Base-by-base conservation (phyloP, 2,329 filamentous ascomycete species). In the Ophiostoma ips region DNA sequence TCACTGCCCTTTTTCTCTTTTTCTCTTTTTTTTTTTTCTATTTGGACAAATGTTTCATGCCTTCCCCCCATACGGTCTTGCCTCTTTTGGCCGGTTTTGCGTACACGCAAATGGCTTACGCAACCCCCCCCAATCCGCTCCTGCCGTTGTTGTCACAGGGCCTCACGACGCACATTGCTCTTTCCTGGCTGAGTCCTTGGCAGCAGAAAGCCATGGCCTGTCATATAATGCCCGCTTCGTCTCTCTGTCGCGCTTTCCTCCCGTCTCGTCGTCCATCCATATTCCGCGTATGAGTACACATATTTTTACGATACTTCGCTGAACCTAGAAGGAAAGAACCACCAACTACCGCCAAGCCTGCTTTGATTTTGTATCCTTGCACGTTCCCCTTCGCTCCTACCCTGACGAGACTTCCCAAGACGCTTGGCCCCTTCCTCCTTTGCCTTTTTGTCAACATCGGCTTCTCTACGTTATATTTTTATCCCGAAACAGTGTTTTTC, bases 331-430 rank as follows among this genome's bases (percentile, higher is more conserved):
- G 16, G 16, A 9, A 30, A 31, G 13, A 28, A 8, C 24, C 24
- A 28, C 24, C 24, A 30, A 4, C n/a, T 16, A 3, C 12, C 43
- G 51, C 48, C 51, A 49, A 40, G 48, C 31, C 48, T 43, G 41
- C 43, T 33, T 33, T 33, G 28, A n/a, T 12, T 33, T 48, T 33
- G 24, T 5, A 28, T 51, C 46, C 41, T 49, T 28, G 24, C 36
- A 36, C 36, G n/a, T n/a, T n/a, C 47, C 31, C 36, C 24, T 50
- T 35, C 15, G 41, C 51, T 43, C 50, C 44, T 50, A 30, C 37
- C 34, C 28, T 45, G 45, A 46, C 50, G 48, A 48, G 30, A 30
- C 30, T 44, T 28, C 24, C 51, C 45, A 53, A 53, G 51, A 50
- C 28, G 45, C 48, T 50, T 50, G 44, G 48, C 51, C 34, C 48